Evolutionary conservation across 768 basidiomycete species (phyloP), one percentile per base, ranked within the genome.

Genomic region (Russula sp.): DNA sequence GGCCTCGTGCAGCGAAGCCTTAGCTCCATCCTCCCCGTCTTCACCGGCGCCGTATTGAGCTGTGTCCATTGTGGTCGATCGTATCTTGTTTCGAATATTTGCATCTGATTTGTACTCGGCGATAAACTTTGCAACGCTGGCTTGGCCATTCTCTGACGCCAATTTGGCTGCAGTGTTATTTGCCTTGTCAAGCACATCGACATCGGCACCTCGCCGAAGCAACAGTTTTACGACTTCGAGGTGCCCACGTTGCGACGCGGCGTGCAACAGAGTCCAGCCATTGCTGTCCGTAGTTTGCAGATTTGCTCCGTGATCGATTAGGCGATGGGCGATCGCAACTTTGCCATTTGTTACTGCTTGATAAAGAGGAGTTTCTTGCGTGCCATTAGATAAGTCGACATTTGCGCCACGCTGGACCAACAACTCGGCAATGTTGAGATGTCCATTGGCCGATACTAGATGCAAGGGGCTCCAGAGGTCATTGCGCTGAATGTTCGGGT

Each of bases 281-380:
- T 22, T 40, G 24, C 16, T 28, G 26, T 56, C 44, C 2, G 22
- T 14, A 5, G 54, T 32, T 5, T 50, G 16, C 16, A 62, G 14
- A 26, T 49, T n/a, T 18, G 55, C 56, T 38, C 46, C 55, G 3
- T 30, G 30, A 6, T 62, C 61, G 26, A 62, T 38, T 22, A 61
- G 22, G 24, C 24, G 26, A 30, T 30, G 49, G 24, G 52, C 51
- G 22, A 30, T 26, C 10, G 38, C 36, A 20, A 28, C 34, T 5
- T 42, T 34, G 44, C 54, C 61, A 7, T 36, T 9, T 3, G 16
- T 5, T 18, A 34, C 26, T 24, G 61, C 53, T 16, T 4, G 36
- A 20, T 36, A n/a, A 0, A 62, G 50, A 5, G 59, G 50, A 4
- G 59, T 52, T n/a, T 53, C 59, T 36, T 54, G 34, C 11, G 4